These are phyloP conservation scores for Leccinellum luteum DNA, from an alignment of 768 basidiomycete genomes.

Conservation along the genomic window DNA sequence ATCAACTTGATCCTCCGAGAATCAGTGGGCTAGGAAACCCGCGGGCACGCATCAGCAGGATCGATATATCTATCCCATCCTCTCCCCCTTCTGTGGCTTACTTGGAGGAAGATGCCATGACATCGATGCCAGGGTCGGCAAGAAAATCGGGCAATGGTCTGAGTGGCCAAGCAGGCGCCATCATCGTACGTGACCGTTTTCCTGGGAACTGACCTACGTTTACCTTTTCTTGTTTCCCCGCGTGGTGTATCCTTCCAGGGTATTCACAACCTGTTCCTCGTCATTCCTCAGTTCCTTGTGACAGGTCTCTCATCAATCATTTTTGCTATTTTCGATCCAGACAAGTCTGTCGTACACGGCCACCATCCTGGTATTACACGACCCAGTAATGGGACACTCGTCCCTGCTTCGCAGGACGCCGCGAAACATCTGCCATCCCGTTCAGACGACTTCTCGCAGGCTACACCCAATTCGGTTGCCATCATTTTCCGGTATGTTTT, in stretches of 20 bases:
- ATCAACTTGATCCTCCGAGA: slow-evolving; percentile 19
- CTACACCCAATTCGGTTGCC: slow-evolving; percentile 65
- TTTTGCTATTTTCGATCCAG: slow-evolving; percentile 81
- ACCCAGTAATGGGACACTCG: slow-evolving; percentile 7
- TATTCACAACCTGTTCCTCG: slow-evolving; percentile 93
- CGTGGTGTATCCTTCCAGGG: slow-evolving; percentile 49
- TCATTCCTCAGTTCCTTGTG: slow-evolving; percentile 91
- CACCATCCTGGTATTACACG: slow-evolving; percentile 23
- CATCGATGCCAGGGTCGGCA: not conserved
- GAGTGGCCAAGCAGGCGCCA: slow-evolving; percentile 85
- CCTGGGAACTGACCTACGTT: not conserved
- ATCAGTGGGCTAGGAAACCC: slow-evolving; percentile 39
- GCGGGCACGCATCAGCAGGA: slow-evolving; percentile 48
- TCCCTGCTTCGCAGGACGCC: slow-evolving; percentile 2
- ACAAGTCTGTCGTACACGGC: slow-evolving; percentile 41
- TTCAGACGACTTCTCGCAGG: slow-evolving; percentile 6
- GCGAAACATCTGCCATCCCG: slow-evolving; percentile 11
- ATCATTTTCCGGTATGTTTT: slow-evolving; percentile 70
- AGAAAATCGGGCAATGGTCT: slow-evolving; percentile 36
- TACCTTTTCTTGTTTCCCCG: not conserved
- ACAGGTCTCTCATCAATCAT: slow-evolving; percentile 83
- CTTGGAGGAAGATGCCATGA: slow-evolving; percentile 21
- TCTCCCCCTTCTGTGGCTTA: slow-evolving; percentile 10
- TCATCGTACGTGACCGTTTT: slow-evolving; percentile 53
- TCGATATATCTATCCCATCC: slow-evolving; percentile 41